Evolutionary conservation across 169 alveolate genomes (phyloP), one percentile per base, ranked within the genome.

Genomic region (Eimeria acervulina): DNA sequence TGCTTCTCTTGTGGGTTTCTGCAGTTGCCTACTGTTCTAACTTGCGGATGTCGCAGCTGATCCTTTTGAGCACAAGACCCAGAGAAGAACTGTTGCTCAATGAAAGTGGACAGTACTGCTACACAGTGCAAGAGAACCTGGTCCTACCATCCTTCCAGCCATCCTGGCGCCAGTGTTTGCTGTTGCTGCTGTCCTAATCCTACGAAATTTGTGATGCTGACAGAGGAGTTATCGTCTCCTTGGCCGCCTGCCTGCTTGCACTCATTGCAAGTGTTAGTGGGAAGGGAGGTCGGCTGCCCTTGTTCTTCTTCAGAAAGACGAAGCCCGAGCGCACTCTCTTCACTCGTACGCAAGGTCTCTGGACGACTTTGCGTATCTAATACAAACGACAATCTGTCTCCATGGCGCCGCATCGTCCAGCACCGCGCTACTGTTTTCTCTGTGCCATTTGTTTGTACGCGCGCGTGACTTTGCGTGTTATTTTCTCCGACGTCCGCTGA

Each of bases 131-230:
- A 12, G 10, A 5, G 28, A 28, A 12, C 1, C 36, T 5, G 80
- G 36, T 55, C 31, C 81, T 87, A 87, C 93, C 93, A 87, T 23
- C 93, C 93, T 52, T 87, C 93, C 55, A 87, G 93, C 93, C 93
- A 87, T n/a, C 93, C 93, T 38, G 55, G 36, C 7, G 81, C 78
- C 42, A 87, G 59, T 36, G 36, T 44, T 52, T 61, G 93, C 81
- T 68, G 80, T 38, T 55, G 93, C 80, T 87, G 55, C 38, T 59
- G 36, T 23, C 55, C 38, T 78, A 40, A 63, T 42, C n/a, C 63
- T 42, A 28, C 66, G 12, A 10, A 23, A 44, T 78, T 31, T 13
- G 88, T 3, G 66, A 3, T 26, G 66, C 52, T 15, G 6, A 31
- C 44, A 15, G 78, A 68, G 13, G n/a, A 28, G 8, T 33, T 28